Base-by-base conservation (phyloP, 2,329 filamentous ascomycete species). In the Cladophialophora immunda region DNA sequence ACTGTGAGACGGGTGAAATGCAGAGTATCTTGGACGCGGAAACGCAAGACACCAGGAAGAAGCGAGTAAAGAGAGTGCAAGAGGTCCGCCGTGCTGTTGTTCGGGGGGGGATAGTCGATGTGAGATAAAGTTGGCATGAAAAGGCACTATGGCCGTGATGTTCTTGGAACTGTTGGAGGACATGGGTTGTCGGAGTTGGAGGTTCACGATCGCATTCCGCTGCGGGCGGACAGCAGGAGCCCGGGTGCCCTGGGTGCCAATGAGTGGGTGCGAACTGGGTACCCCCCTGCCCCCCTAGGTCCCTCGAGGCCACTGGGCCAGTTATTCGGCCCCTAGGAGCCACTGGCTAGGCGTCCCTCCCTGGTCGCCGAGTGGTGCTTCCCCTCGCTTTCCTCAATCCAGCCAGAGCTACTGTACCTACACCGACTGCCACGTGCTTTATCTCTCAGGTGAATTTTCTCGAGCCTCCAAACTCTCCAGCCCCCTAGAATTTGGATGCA, bases 111-210 rank as follows among this genome's bases (percentile, higher is more conserved):
- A 25, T 25, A 50, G 45, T 50, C 11, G 22, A 50, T 50, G 45
- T 50, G 58, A 29, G 58, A 61, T 61, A 61, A 50, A 52, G 58
- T 53, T 61, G 58, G 58, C 45, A 53, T 52, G 27, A 38, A 61
- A 27, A 22, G 8, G 30, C 13, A 30, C 41, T 38, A 57, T 57
- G 41, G 29, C 5, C 3, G 45, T 25, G 45, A 25, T 50, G 45
- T 50, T 25, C 45, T 50, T 25, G 45, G 45, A 50, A 50, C 9
- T 25, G 45, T 50, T 50, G 45, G 19, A 50, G 45, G 19, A 50
- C 15, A 41, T 19, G 38, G 19, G 22, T 25, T 11, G 45, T 9
- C 45, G 22, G 38, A 41, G 38, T 13, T 25, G 45, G 45, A 50
- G 45, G 45, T 25, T 25, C 45, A 25, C n/a, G 45, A 50, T 25